These are phyloP conservation scores for Didymella keratinophila DNA, from an alignment of 2,329 filamentous ascomycete genomes.

Conservation along the genomic window DNA sequence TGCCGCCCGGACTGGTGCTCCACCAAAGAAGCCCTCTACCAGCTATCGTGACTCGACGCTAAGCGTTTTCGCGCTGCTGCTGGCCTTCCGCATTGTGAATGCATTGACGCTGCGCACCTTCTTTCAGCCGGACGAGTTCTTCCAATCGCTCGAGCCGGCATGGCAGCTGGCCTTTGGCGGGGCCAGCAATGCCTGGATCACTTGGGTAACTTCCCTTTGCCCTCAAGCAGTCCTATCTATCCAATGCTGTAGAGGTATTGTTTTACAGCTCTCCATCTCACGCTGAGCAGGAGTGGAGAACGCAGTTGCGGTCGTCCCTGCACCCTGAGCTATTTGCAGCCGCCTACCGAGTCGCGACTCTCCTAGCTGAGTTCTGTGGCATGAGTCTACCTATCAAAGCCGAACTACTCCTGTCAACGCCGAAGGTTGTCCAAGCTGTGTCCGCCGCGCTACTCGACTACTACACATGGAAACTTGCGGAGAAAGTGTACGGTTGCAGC, in stretches of 20 bases:
- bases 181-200: conserved; percentile 85
- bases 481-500: conserved; percentile 72
- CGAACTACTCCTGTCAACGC: conserved; percentile 73
- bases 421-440: conserved; percentile 77
- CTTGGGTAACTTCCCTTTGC: conserved; percentile 73
- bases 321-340: conserved; percentile 87
- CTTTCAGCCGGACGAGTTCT: conserved; percentile 98
- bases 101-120: conserved; percentile 83
- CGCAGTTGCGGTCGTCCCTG: conserved; percentile 85
- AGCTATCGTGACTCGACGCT: conserved; percentile 44
- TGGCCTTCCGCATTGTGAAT: conserved; percentile 81
- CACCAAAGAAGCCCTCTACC: conserved; percentile 29
- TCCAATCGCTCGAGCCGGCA: conserved; percentile 92
- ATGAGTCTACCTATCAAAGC: conserved; percentile 66
- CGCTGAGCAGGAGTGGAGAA: conserved; percentile 81
- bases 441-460: conserved; percentile 83
- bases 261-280: conserved; percentile 34
- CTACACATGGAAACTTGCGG: conserved; percentile 85
- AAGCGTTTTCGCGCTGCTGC: conserved; percentile 47
- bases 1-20: conserved; percentile 32
- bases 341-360: conserved; percentile 71
- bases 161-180: conserved; percentile 87
- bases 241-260: conserved; percentile 1
- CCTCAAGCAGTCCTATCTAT: conserved; percentile 11
- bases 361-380: conserved; percentile 63